A percentile compares a stretch with the other conserved stretches of the same genome.
phyloP scores from a whole-genome alignment of 2,329 filamentous ascomycete species.

The Xylariaceae sp. region DNA sequence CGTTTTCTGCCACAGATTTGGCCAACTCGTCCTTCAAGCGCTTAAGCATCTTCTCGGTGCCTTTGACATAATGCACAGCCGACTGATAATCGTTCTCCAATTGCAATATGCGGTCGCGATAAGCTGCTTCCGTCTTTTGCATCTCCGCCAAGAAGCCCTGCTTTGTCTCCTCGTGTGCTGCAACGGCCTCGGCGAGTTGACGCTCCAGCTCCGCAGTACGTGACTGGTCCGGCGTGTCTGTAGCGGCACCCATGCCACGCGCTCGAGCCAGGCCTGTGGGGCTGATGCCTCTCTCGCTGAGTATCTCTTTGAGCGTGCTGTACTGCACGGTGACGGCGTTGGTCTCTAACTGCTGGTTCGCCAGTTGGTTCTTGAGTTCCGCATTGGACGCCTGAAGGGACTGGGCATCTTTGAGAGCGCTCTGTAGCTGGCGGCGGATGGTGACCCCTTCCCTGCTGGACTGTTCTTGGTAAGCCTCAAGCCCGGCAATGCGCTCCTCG shows the following conservation, averaged over 20 bases:
- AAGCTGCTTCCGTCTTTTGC: slow-evolving; percentile 81
- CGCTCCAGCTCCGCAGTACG: slow-evolving; percentile 82
- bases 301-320: slow-evolving; percentile 85
- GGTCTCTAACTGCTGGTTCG: slow-evolving; percentile 85
- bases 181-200: slow-evolving; percentile 70
- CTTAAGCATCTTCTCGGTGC: slow-evolving; percentile 98
- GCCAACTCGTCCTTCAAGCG: slow-evolving; percentile 97
- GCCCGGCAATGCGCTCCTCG: slow-evolving; percentile 91
- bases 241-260: slow-evolving; percentile 66
- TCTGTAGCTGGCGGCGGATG: slow-evolving; percentile 84
- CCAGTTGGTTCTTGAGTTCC: slow-evolving; percentile 75
- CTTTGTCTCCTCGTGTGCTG: slow-evolving; percentile 82
- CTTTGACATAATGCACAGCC: slow-evolving; percentile 95
- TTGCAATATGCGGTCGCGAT: slow-evolving; percentile 88
- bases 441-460: slow-evolving; percentile 87
- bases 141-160: slow-evolving; percentile 70
- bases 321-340: slow-evolving; percentile 91
- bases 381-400: slow-evolving; percentile 73
- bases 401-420: slow-evolving; percentile 76
- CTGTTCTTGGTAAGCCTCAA: slow-evolving; percentile 97
- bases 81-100: slow-evolving; percentile 97
- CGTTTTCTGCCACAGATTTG: slow-evolving; percentile 83
- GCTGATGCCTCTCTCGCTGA: slow-evolving; percentile 83
- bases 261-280: slow-evolving; percentile 66
- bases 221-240: slow-evolving; percentile 71